Conservation (phyloP, 2,329 filamentous ascomycete genomes). For the Penicillium fuscoglaucum region DNA sequence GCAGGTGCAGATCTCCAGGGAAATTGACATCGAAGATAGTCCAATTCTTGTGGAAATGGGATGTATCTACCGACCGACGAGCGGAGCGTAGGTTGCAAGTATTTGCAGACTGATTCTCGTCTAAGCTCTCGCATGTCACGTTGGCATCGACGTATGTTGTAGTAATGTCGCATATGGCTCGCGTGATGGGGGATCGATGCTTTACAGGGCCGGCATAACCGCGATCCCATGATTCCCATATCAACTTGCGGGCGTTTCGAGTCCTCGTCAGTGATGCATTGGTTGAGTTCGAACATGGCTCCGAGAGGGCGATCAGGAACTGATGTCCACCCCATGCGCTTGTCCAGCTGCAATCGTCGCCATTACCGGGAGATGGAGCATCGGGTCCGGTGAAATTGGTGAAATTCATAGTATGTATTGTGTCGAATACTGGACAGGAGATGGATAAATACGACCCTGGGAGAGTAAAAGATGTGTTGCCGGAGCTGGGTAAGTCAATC, state of each 20-base stretch:
- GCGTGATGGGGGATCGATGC: neutral
- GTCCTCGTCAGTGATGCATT: neutral
- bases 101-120: neutral
- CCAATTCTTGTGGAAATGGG: conserved; percentile 1
- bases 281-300: neutral
- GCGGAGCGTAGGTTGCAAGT: neutral
- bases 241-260: neutral
- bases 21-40: neutral
- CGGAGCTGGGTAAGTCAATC: neutral
- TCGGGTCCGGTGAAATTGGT: neutral
- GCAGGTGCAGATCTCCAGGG: neutral
- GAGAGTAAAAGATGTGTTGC: conserved; percentile 4
- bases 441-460: neutral
- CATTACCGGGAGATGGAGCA: neutral
- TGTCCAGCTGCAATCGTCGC: neutral
- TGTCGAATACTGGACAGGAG: neutral
- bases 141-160: conserved; percentile 1
- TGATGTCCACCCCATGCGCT: neutral
- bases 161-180: neutral
- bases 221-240: neutral
- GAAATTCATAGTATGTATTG: neutral
- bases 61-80: neutral
- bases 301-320: neutral
- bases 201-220: neutral
- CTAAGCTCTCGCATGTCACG: neutral